phyloP scores from a whole-genome alignment of 257 asterid genomes.

The Ajuga chamaepitys region DNA sequence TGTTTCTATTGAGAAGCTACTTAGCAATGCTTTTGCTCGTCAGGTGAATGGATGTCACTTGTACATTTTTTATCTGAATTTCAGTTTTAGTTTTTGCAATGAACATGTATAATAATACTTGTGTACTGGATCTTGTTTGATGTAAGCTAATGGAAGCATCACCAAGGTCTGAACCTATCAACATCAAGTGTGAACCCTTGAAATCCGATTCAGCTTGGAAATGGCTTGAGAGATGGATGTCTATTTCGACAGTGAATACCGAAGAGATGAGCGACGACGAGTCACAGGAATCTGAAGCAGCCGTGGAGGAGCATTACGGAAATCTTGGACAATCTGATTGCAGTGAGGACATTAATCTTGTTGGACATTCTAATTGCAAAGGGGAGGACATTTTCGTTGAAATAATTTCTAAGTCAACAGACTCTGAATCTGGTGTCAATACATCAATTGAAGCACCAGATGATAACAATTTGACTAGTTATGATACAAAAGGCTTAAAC shows the following conservation, averaged over 20 bases:
- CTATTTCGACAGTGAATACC: constrained; percentile 48
- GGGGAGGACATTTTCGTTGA: constrained; percentile 22
- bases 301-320: constrained; percentile 18
- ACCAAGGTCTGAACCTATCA: constrained; percentile 47
- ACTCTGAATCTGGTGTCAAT: constrained; percentile 10
- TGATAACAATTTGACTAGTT: constrained; percentile 12
- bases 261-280: constrained; percentile 33
- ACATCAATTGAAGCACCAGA: constrained; percentile 16
- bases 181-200: constrained; percentile 84
- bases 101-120: neutral
- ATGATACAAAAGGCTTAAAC: constrained; percentile 9
- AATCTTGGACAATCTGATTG: constrained; percentile 10
- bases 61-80: neutral
- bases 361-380: constrained; percentile 14
- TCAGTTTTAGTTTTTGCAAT: neutral
- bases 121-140: constrained; percentile 9
- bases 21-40: constrained; percentile 76
- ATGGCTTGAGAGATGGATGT: constrained; percentile 97
- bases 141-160: constrained; percentile 75
- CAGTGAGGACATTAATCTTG: constrained; percentile 13
- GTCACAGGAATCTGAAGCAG: constrained; percentile 23
- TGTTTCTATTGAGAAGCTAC: constrained; percentile 70
- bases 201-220: constrained; percentile 85
- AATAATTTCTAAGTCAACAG: constrained; percentile 20
- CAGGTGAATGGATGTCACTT: constrained; percentile 48